phyloP scores from a whole-genome alignment of 345 rosid genomes.

The Moricandia moricandioides region DNA sequence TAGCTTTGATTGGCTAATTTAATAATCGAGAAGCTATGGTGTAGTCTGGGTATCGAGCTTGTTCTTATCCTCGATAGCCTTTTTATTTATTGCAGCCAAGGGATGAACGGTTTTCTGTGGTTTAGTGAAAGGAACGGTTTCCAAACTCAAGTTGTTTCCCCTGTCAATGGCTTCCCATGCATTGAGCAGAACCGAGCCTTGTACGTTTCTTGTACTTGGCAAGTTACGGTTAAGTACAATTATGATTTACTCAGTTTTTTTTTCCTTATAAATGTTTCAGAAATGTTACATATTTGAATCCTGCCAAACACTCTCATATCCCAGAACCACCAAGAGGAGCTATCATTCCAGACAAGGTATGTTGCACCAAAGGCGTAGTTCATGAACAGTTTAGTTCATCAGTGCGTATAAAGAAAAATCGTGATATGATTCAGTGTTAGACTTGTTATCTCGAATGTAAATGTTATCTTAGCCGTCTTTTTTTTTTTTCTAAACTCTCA shows the following conservation, averaged over 20 bases:
- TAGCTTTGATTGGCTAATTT: constrained; percentile 24
- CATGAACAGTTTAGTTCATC: not conserved
- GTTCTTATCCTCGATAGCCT: constrained; percentile 21
- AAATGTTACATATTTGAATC: constrained; percentile 67
- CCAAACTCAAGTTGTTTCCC: constrained; percentile 48
- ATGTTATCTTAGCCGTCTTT: not conserved
- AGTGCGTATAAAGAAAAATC: not conserved
- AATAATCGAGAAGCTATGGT: not conserved
- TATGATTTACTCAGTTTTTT: constrained; percentile 21
- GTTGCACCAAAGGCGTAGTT: not conserved
- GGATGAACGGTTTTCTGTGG: constrained; percentile 91
- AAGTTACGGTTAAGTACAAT: constrained; percentile 17
- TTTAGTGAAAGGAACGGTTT: constrained; percentile 58
- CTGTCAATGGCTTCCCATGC: constrained; percentile 64
- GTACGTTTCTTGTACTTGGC: constrained; percentile 47
- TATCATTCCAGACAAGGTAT: constrained; percentile 70
- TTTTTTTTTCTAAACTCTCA: not conserved
- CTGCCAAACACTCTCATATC: constrained; percentile 53
- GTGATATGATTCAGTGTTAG: not conserved
- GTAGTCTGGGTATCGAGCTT: constrained; percentile 18
- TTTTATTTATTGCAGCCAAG: constrained; percentile 59
- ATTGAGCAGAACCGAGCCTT: constrained; percentile 59
- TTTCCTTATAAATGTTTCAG: constrained; percentile 42
- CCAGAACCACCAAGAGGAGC: constrained; percentile 78
- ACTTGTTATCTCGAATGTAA: not conserved